Percentiles rank a stretch among this genome's conserved stretches.
phyloP scores from a whole-genome alignment of 371 early-diverging fungal genomes.

The Umbelopsis sp. region DNA sequence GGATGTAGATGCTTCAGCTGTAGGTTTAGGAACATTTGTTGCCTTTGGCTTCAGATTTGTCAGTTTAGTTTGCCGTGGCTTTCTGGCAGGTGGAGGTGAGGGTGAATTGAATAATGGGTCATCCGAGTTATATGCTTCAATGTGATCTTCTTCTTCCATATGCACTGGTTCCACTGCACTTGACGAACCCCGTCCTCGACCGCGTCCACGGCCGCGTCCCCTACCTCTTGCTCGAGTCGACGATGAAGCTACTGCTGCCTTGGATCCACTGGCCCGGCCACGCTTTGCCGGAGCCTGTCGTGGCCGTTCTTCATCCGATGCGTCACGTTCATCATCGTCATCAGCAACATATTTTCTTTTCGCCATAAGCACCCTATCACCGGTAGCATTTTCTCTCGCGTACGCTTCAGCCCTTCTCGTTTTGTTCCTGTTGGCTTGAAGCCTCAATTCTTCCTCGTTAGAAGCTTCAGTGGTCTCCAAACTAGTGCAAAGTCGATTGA shows the following conservation, averaged over 20 bases:
- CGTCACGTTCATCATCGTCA: constrained; percentile 7
- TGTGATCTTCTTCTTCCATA: constrained; percentile 3
- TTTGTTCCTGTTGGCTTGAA: constrained; percentile 25
- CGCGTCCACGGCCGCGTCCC: constrained; percentile 17
- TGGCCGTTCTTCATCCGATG: neutral
- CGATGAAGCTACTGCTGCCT: neutral
- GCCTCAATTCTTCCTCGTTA: constrained; percentile 25
- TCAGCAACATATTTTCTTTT: constrained; percentile 9
- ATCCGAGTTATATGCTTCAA: neutral
- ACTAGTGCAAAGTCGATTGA: constrained; percentile 17
- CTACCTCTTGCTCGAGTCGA: constrained; percentile 9
- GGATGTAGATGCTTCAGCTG: neutral
- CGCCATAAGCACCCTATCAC: constrained; percentile 20
- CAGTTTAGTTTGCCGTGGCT: neutral
- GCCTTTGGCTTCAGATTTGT: neutral
- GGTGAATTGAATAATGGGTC: neutral
- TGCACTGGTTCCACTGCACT: neutral
- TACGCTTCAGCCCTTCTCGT: constrained; percentile 21
- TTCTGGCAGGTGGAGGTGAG: neutral
- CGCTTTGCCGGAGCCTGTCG: neutral
- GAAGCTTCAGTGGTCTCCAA: constrained; percentile 20
- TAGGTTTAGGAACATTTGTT: neutral
- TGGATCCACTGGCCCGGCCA: neutral
- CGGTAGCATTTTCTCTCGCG: constrained; percentile 24
- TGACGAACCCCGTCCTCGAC: constrained; percentile 3